Percentiles rank a stretch among this genome's conserved stretches.
Conservation (phyloP, 305 asterid genomes). For the Fraxinus sp. region DNA sequence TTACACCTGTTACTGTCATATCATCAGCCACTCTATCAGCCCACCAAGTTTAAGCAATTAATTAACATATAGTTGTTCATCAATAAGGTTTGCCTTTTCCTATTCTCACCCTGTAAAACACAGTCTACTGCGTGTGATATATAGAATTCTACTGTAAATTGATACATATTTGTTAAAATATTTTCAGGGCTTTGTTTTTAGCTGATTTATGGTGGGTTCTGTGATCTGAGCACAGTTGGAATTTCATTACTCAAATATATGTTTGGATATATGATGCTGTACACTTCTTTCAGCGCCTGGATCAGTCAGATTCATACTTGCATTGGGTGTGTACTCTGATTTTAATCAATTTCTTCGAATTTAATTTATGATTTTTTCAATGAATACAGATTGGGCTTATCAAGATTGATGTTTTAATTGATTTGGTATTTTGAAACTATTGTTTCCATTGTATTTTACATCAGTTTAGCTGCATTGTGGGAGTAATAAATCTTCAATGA, state of each 20-base stretch:
- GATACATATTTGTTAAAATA: background rate
- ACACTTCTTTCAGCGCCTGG: constrained; percentile 41
- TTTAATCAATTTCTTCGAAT: constrained; percentile 1
- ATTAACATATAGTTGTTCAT: background rate
- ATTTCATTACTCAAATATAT: constrained; percentile 17
- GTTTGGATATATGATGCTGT: constrained; percentile 36
- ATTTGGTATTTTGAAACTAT: background rate
- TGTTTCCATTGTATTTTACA: background rate
- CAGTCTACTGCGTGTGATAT: background rate
- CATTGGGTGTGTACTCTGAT: constrained; percentile 44
- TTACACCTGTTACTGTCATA: background rate
- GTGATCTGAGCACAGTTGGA: constrained; percentile 26
- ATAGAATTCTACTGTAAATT: background rate
- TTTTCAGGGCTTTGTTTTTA: background rate
- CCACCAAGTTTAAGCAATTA: background rate
- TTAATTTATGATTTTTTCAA: background rate
- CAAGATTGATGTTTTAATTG: background rate
- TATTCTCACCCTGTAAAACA: background rate
- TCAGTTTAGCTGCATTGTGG: background rate
- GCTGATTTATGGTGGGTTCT: background rate
- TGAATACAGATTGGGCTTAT: background rate
- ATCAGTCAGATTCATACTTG: constrained; percentile 42
- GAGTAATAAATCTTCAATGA: background rate
- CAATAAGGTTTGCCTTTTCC: background rate
- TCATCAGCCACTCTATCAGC: background rate